Base-by-base conservation (phyloP, 2,329 filamentous ascomycete genomes). In the Colletotrichum neosansevieriae region DNA sequence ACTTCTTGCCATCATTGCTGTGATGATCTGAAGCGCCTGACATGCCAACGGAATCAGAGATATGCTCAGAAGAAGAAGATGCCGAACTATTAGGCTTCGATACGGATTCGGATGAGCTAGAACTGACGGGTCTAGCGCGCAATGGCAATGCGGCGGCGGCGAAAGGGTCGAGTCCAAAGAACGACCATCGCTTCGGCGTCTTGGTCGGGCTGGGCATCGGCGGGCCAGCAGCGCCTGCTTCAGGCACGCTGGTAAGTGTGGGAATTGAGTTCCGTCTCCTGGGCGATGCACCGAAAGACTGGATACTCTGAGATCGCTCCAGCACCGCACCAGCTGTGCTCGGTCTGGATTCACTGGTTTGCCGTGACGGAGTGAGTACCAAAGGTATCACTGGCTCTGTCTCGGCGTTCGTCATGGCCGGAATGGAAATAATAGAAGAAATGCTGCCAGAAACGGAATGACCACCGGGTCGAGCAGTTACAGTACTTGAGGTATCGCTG, bases 381-480 rank as follows among this genome's bases (percentile, higher is more conserved):
- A 83, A 67, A 71, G 77, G 62, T 38, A 62, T 44, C 9, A 58
- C 53, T 21, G 63, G 63, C 34, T 71, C 64, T 36, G 38, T 61
- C 34, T 69, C 69, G 32, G 32, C 44, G 21, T 57, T 58, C 34
- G 61, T 42, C 0, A 42, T 76, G 36, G 84, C 85, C 12, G 85
- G 86, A 11, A 85, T 76, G 58, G 92, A 93, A 4, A 92, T 83
- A 47, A 95, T 84, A 0, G 93, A 97, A 4, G 92, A 94, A 53
- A 96, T 89, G 78, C 92, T 97, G 65, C 91, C 92, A 29, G 92
- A 92, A 38, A 93, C 85, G 2, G 91, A 93, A 76, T 95, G 93
- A 5, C 89, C 67, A 11, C 70, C 88, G 3, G 86, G 86, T 29
- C 89, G 87, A 17, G 90, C 85, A 0, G 92, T 94, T 61, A 89